These are phyloP conservation scores for Penicillium sp. DNA, from an alignment of 2,329 filamentous ascomycete species.

Conservation along the genomic window DNA sequence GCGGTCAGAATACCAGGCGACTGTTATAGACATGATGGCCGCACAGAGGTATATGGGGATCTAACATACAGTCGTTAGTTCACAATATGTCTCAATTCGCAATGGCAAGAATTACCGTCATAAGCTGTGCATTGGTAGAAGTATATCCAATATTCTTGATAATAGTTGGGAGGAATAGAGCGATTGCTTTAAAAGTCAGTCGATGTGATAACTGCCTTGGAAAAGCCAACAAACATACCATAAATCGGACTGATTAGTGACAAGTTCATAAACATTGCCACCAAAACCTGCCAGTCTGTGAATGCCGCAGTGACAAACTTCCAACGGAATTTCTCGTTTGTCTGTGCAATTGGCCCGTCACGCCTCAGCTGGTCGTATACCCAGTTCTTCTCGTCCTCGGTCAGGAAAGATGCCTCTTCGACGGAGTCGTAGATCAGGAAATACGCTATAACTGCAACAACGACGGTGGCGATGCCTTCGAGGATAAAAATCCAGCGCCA, in stretches of 20 bases:
- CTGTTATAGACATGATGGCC: background rate
- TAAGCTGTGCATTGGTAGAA: slow-evolving; percentile 44
- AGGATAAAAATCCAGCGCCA: slow-evolving; percentile 52
- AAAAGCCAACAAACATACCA: background rate
- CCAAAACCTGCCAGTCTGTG: slow-evolving; percentile 48
- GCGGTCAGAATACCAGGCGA: slow-evolving; percentile 3
- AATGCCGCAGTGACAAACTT: slow-evolving; percentile 35
- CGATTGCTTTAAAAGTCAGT: slow-evolving; percentile 21
- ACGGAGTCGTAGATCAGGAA: slow-evolving; percentile 37
- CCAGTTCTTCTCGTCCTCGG: slow-evolving; percentile 39
- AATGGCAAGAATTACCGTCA: slow-evolving; percentile 11
- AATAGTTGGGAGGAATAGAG: slow-evolving; percentile 34
- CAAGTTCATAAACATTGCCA: slow-evolving; percentile 31
- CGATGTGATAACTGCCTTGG: background rate
- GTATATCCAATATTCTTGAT: slow-evolving; percentile 42
- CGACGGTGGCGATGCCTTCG: slow-evolving; percentile 56
- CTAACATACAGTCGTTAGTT: background rate
- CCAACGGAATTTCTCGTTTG: slow-evolving; percentile 26
- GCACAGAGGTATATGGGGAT: background rate
- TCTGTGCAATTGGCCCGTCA: slow-evolving; percentile 19
- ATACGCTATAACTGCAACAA: slow-evolving; percentile 49
- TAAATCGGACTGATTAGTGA: slow-evolving; percentile 1
- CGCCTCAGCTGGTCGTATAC: slow-evolving; percentile 36
- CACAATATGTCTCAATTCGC: background rate
- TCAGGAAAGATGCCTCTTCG: slow-evolving; percentile 29